Conservation (phyloP, 225 moss, liverwort and hornwort species). For the Anthoceros angustus region DNA sequence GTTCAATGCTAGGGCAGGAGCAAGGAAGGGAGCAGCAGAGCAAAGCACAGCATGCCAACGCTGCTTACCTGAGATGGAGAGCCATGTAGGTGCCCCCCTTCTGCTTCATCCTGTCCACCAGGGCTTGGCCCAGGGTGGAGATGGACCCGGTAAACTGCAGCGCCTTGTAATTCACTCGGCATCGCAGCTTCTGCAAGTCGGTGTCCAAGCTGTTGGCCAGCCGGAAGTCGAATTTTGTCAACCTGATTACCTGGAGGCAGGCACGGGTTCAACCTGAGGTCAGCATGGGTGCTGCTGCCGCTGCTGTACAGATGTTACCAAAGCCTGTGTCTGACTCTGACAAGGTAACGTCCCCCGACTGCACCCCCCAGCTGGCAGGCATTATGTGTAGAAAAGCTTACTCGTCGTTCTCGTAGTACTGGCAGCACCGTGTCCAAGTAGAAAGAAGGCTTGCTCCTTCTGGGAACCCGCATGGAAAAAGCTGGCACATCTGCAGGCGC, state of each 20-base stretch:
- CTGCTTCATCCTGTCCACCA: slow-evolving; percentile 72
- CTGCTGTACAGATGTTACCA: too few species aligned
- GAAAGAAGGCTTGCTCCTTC: slow-evolving; percentile 64
- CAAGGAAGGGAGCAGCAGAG: background rate
- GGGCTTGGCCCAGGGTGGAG: slow-evolving; percentile 47
- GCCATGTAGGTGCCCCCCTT: slow-evolving; percentile 79
- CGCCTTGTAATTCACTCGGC: slow-evolving; percentile 70
- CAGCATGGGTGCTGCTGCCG: background rate
- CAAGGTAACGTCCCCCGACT: background rate
- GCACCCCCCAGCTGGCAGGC: background rate
- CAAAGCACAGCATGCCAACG: background rate
- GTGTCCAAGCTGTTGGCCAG: slow-evolving; percentile 73
- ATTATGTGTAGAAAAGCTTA: slow-evolving; percentile 12
- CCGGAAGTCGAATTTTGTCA: slow-evolving; percentile 91
- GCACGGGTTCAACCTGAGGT: background rate
- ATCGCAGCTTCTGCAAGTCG: slow-evolving; percentile 82
- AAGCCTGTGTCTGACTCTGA: background rate
- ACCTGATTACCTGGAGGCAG: slow-evolving; percentile 45
- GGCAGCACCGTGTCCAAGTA: slow-evolving; percentile 60
- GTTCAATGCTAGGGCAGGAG: background rate
- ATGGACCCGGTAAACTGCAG: slow-evolving; percentile 61
- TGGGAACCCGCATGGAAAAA: slow-evolving; percentile 54
- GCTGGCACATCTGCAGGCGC: slow-evolving; percentile 25
- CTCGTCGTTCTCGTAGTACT: slow-evolving; percentile 59
- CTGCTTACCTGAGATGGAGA: slow-evolving; percentile 61